Evolutionary conservation across 202 grass and related monocot species (phyloP), one percentile per base, ranked within the genome.

Genomic region (Brachypodium distachyon): DNA sequence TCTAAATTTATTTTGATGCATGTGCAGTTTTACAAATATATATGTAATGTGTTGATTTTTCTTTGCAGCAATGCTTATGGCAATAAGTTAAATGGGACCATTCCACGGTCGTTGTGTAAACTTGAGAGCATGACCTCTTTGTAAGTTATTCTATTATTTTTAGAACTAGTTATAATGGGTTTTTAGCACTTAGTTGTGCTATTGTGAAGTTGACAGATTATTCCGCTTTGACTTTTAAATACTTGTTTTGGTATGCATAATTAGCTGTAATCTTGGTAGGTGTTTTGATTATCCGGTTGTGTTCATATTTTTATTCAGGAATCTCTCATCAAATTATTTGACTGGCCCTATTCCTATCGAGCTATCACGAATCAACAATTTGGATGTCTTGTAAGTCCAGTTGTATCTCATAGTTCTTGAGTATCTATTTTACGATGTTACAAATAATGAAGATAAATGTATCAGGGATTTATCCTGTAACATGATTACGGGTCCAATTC

Each of bases 41-140:
- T 17, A 52, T 57, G 12, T 75, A 50, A 80, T 66, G 42, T 32
- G 19, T 36, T 81, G 10, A 6, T 83, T 81, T 40, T 73, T 32
- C 48, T 64, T 78, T 47, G 42, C 82, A 99, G 96, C 19, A 96
- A 96, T 91, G 96, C 72, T 9, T 81, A 89, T 59, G 86, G 92
- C 19, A 99, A 99, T 62, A 96, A 89, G 48, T 80, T 99, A 82
- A 91, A 91, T 84, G 96, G 96, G 61, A 93, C 87, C 12, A 99
- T 99, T 85, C 96, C 96, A 57, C 75, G 74, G 37, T 92, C 83
- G 2, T 84, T 99, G 39, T 82, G 74, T 39, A 91, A 93, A 55
- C 96, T 99, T 17, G 89, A 99, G 67, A 99, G 96, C 89, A 96
- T 99, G 96, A 99, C 96, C 21, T 99, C 92, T 60, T 70, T 99